A percentile compares a stretch with the other conserved stretches of the same genome.
These are phyloP conservation scores for Pythium scleroteichum DNA, from an alignment of 352 stramenopile genomes.

Conservation along the genomic window DNA sequence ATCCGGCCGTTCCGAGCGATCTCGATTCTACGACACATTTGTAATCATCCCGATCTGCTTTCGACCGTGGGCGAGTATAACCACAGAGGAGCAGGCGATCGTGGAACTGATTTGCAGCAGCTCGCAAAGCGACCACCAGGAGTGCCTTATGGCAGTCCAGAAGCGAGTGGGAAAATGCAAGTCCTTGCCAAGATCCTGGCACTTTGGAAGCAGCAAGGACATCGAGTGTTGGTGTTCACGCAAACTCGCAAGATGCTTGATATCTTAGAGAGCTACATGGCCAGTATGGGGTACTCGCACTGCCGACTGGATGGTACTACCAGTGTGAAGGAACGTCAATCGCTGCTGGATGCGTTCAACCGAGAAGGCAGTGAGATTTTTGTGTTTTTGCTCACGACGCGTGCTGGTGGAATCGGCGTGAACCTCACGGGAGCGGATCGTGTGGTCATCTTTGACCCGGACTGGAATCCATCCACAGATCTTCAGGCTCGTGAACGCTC, in stretches of 20 bases:
- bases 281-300: conserved; percentile 86
- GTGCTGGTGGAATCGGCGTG: conserved; percentile 96
- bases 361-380: conserved; percentile 71
- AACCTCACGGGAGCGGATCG: conserved; percentile 95
- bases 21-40: conserved; percentile 97
- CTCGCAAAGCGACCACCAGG: conserved; percentile 10
- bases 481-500: conserved; percentile 96
- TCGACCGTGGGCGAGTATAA: conserved; percentile 57
- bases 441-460: conserved; percentile 98
- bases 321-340: conserved; percentile 91
- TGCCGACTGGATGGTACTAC: conserved; percentile 97
- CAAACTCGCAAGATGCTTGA: conserved; percentile 98
- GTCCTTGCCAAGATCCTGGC: conserved; percentile 95
- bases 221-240: conserved; percentile 97
- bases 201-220: conserved; percentile 94
- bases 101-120: conserved; percentile 22
- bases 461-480: conserved; percentile 99
- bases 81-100: conserved; percentile 31
- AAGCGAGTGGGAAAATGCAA: conserved; percentile 95
- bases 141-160: conserved; percentile 40
- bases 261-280: conserved; percentile 95
- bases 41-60: conserved; percentile 97
- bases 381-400: conserved; percentile 80
- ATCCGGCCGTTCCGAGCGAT: conserved; percentile 92
- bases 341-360: conserved; percentile 97